Evolutionary conservation across 2,329 filamentous ascomycete species (phyloP).

Genomic region (Keithomyces neogunnii): DNA sequence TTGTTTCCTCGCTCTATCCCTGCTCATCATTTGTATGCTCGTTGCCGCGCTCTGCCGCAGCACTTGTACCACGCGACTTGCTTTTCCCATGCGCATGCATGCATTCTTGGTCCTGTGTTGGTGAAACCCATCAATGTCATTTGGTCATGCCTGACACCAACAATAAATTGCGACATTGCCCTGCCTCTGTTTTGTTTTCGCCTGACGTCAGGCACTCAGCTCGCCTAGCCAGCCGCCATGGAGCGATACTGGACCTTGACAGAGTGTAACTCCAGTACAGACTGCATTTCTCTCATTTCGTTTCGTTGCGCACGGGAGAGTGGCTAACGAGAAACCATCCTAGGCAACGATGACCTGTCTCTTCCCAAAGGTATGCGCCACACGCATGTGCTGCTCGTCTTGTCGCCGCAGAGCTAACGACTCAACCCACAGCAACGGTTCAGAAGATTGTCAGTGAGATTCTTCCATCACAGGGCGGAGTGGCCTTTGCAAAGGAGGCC

Average conservation of each 20-base stretch:
- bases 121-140: too few species aligned
- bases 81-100: too few species aligned
- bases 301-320: not conserved
- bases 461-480: conserved; percentile 62
- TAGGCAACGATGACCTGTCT: conserved; percentile 55
- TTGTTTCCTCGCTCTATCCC: too few species aligned
- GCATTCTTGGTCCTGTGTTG: too few species aligned
- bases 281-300: conserved; percentile 7
- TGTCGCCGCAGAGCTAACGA: conserved; percentile 14
- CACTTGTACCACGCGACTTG: too few species aligned
- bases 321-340: conserved; percentile 22
- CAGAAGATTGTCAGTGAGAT: conserved; percentile 91
- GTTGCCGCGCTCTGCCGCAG: too few species aligned
- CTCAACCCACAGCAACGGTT: conserved; percentile 47
- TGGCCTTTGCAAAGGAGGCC: conserved; percentile 90
- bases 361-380: conserved; percentile 50
- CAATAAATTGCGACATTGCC: not conserved
- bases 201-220: not conserved
- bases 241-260: conserved; percentile 20
- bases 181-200: not conserved
- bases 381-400: not conserved
- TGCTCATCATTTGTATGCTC: too few species aligned
- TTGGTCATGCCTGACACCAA: too few species aligned
- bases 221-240: conserved; percentile 13
- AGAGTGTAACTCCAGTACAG: conserved; percentile 11